phyloP scores from a whole-genome alignment of 1,284 basidiomycete genomes.

The Singerocomus rubriflavus region DNA sequence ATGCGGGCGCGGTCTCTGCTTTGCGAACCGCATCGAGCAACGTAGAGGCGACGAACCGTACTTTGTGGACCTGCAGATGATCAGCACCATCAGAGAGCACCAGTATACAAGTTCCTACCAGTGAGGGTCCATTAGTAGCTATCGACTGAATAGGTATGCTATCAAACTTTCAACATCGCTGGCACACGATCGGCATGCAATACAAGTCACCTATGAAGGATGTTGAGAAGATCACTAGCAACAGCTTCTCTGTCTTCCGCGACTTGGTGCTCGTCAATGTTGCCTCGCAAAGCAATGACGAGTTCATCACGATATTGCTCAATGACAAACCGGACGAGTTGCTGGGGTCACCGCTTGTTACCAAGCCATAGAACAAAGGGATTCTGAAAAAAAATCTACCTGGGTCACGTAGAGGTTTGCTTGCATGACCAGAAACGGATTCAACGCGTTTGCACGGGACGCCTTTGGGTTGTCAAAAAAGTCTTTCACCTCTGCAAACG shows the following conservation, averaged over 20 bases:
- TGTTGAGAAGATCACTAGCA: constrained; percentile 76
- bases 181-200: background rate
- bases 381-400: constrained; percentile 39
- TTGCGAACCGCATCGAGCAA: constrained; percentile 82
- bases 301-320: constrained; percentile 87
- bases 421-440: constrained; percentile 86
- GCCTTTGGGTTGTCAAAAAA: constrained; percentile 88
- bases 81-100: background rate
- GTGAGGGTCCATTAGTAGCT: constrained; percentile 80
- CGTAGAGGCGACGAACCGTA: constrained; percentile 85
- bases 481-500: constrained; percentile 82
- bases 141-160: constrained; percentile 90
- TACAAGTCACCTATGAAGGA: constrained; percentile 63
- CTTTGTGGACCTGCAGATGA: constrained; percentile 69
- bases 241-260: constrained; percentile 72
- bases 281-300: constrained; percentile 61
- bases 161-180: constrained; percentile 6
- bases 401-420: constrained; percentile 87
- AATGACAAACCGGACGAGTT: constrained; percentile 86
- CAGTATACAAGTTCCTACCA: constrained; percentile 43
- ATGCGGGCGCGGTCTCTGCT: constrained; percentile 70
- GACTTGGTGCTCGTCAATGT: constrained; percentile 58
- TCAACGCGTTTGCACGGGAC: constrained; percentile 74
- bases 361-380: background rate
- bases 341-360: constrained; percentile 44